These are phyloP conservation scores for Hypoxylon sp. DNA, from an alignment of 2,329 filamentous ascomycete species.

Conservation along the genomic window DNA sequence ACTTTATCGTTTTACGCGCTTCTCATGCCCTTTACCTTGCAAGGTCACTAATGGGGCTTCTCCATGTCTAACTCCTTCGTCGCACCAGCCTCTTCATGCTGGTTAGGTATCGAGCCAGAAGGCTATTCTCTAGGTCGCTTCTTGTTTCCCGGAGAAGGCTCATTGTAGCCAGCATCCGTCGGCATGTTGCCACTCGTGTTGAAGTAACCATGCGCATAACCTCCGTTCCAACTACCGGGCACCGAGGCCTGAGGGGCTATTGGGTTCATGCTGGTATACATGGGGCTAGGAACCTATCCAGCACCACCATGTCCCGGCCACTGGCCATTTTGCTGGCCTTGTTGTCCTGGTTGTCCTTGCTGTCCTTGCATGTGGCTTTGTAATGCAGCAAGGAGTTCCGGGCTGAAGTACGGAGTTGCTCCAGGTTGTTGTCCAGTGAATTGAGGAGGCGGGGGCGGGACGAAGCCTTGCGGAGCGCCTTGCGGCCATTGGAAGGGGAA, in stretches of 20 bases:
- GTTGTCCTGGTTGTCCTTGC: conserved; percentile 48
- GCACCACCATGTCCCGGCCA: conserved; percentile 42
- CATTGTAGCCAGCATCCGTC: background rate
- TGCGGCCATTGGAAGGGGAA: conserved; percentile 59
- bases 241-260: background rate
- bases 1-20: too few species aligned
- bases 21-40: too few species aligned
- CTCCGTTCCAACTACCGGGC: background rate
- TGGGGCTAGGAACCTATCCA: conserved; percentile 32
- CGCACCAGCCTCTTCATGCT: too few species aligned
- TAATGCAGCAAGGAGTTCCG: conserved; percentile 62
- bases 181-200: background rate
- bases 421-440: conserved; percentile 48
- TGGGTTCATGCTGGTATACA: background rate
- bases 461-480: conserved; percentile 43
- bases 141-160: too few species aligned
- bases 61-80: too few species aligned
- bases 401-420: conserved; percentile 63
- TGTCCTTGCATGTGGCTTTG: conserved; percentile 52
- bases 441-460: conserved; percentile 53
- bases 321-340: conserved; percentile 48
- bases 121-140: too few species aligned
- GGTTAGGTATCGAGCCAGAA: background rate
- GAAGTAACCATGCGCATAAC: background rate
- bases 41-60: too few species aligned